phyloP scores from a whole-genome alignment of 441 rosid genomes.

The Capsella rubella region DNA sequence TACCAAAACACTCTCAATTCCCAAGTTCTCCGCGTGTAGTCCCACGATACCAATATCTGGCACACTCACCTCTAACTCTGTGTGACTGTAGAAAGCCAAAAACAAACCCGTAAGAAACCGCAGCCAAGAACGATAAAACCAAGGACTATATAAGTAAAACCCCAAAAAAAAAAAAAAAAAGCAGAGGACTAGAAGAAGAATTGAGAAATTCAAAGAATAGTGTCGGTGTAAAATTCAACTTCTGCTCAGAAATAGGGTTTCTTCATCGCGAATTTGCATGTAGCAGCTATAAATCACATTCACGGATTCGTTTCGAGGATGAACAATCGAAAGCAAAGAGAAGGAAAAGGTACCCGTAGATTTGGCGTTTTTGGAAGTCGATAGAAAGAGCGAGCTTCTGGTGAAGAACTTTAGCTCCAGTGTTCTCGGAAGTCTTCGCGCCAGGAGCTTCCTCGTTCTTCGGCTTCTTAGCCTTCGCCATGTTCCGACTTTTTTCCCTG shows the following conservation, averaged over 20 bases:
- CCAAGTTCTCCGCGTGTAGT: conserved; percentile 91
- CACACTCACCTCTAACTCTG: conserved; percentile 91
- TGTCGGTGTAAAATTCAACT: neutral
- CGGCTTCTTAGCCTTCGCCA: conserved; percentile 95
- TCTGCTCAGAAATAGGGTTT: conserved; percentile 26
- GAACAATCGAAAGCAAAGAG: conserved; percentile 17
- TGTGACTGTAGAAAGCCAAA: conserved; percentile 56
- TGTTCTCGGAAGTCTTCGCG: conserved; percentile 67
- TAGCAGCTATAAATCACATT: conserved; percentile 15
- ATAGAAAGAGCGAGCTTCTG: conserved; percentile 95
- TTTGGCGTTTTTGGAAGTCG: conserved; percentile 72
- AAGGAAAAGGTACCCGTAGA: conserved; percentile 68
- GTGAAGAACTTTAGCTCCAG: conserved; percentile 85
- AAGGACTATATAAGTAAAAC: neutral
- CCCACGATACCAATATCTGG: conserved; percentile 96
- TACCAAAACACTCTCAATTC: conserved; percentile 82
- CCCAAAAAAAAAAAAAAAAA: conserved; percentile 1
- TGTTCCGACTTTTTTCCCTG: conserved; percentile 36
- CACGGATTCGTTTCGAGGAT: conserved; percentile 1
- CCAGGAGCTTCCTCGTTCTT: conserved; percentile 78
- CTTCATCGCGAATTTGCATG: conserved; percentile 5
- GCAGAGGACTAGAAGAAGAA: neutral
- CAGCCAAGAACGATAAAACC: neutral
- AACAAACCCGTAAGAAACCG: conserved; percentile 7
- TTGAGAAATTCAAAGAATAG: neutral